Evolutionary conservation across 2,329 filamentous ascomycete species (phyloP), one percentile per base, ranked within the genome.

Genomic region (Emericellopsis cladophorae): DNA sequence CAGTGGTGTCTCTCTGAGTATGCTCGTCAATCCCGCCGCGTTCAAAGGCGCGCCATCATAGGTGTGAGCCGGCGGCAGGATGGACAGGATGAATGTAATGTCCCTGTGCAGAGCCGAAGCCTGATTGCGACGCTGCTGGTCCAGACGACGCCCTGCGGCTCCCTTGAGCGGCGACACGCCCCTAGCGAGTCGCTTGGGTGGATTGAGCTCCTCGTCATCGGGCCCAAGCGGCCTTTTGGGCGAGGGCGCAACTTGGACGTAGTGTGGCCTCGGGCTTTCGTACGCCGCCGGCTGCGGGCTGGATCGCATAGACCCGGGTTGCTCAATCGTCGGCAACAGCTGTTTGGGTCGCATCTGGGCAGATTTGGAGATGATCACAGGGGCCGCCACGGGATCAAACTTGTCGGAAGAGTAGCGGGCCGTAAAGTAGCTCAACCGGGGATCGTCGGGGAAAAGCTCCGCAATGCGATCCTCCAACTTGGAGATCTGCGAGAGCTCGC

Each of bases 91-190:
- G 48, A 78, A 79, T 0, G 69, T 76, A 34, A 79, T 72, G 45
- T 78, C 74, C 33, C 84, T 77, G 23, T 90, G 86, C 31, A 95
- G 71, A 1, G 84, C 79, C 3, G 81, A 72, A 11, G 67, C 65
- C 48, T 74, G 74, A 50, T 72, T 77, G 5, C 79, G 70, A 40
- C 77, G 73, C 55, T 86, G 80, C 55, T 92, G 84, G 52, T 92
- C 86, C 18, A 93, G 70, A 31, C 89, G 81, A 42, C 89, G 81
- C 22, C 87, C 86, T 31, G 90, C 87, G 1, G 86, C 85, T 12
- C 87, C 87, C 58, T 96, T 98, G 31, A 96, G 71, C 0, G 93
- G 92, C 5, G 90, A 96, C 42, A 85, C 88, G n/a, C 83, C 89
- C 36, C 93, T 79, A 38, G 81, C 76, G 40, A 95, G 73, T 58